Base-by-base conservation (phyloP, 345 rosid species). In the Murraya koenigii region DNA sequence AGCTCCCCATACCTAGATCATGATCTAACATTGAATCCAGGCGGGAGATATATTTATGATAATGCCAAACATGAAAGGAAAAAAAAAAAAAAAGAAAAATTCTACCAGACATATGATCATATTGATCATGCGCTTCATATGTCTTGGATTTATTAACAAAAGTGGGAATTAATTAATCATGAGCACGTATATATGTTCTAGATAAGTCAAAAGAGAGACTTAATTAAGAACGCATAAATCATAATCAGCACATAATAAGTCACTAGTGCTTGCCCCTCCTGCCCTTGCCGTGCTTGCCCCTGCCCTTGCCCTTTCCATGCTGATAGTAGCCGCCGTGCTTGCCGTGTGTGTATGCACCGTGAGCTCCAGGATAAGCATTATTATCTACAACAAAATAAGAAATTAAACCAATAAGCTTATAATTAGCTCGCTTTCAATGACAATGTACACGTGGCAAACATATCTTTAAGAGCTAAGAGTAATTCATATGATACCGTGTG, bases 401-500 rank as follows among this genome's bases (percentile, higher is more conserved):
- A 44, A 44, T 44, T 44, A 13, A 44, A 5, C 19, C 20, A 5
- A 5, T 15, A 19, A 52, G 22, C 56, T 52, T 52, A 17, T 17
- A 52, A 44, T 44, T 44, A 52, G 22, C 7, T 49, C 55, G 7
- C 55, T 14, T 20, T 49, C 49, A 44, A 13, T 2, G 49, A 44
- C 49, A 13, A 13, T 3, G 17, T 44, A 13, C 17, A 17, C 0
- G 56, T 5, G 56, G 1, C 56, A 1, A 3, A 52, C 56, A 1
- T 17, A 49, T 52, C 22, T 52, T 17, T 52, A 52, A 52, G 5
- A 52, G 56, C 22, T 17, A 52, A 17, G 56, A 52, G 56, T 49
- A 19, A 49, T 49, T 17, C 15, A 49, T 15, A 49, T 17, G 4
- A 17, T 52, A 52, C 56, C 56, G 22, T 52, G 93, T 13, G 90